Conservation (phyloP, 2,329 filamentous ascomycete species). For the Talaromyces sp. region DNA sequence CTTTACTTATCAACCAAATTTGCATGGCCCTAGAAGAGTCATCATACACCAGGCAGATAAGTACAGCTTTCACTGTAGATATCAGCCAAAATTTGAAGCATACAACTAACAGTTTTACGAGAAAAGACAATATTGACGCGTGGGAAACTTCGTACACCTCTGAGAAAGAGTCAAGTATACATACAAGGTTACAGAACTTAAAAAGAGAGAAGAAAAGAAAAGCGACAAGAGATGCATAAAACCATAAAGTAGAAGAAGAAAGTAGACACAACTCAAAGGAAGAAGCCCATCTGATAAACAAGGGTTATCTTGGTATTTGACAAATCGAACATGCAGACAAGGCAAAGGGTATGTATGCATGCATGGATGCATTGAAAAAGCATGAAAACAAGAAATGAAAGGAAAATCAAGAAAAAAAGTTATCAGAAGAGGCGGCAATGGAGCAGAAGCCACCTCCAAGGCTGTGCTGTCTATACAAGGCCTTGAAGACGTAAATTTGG, state of each 20-base stretch:
- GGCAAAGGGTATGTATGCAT: constrained; percentile 12
- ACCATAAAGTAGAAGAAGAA: constrained; percentile 7
- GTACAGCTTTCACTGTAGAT: too few relatives aligned
- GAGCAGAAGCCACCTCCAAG: not conserved
- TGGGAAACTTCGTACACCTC: constrained; percentile 6
- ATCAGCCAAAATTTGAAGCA: too few relatives aligned
- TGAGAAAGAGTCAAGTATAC: constrained; percentile 13
- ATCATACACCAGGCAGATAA: too few relatives aligned
- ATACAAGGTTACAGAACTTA: constrained; percentile 14
- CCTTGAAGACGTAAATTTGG: not conserved
- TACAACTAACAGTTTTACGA: too few relatives aligned
- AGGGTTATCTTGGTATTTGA: constrained; percentile 1
- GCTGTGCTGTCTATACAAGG: constrained; percentile 10
- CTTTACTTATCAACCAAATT: too few relatives aligned
- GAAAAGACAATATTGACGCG: not conserved
- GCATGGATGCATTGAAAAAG: constrained; percentile 3
- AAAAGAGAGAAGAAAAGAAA: not conserved
- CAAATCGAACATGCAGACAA: constrained; percentile 7
- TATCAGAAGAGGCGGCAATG: not conserved
- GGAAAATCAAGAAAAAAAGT: constrained; percentile 1
- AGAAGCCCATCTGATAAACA: not conserved
- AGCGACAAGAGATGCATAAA: constrained; percentile 7
- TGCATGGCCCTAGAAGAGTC: too few relatives aligned
- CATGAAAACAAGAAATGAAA: not conserved
- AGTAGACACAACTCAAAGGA: not conserved